Percentiles rank a stretch among this genome's conserved stretches.
These are phyloP conservation scores for Podila minutissima DNA, from an alignment of 192 early-diverging fungal genomes.

Conservation along the genomic window DNA sequence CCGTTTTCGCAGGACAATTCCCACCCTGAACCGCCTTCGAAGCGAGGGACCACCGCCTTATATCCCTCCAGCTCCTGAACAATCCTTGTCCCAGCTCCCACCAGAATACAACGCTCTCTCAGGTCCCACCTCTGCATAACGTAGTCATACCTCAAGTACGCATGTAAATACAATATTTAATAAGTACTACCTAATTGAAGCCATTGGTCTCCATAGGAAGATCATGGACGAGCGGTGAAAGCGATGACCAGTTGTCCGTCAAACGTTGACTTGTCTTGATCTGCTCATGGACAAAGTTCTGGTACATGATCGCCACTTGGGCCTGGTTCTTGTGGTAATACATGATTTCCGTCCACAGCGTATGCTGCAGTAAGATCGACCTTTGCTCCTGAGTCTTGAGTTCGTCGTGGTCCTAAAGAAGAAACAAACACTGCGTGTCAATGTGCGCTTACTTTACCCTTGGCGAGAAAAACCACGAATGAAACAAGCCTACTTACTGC, in stretches of 20 bases:
- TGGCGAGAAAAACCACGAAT: not conserved
- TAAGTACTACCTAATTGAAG: conserved; percentile 9
- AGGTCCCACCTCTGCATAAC: no score
- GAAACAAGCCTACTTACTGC: conserved; percentile 10
- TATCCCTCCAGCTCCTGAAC: no score
- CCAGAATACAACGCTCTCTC: no score
- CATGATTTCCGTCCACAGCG: conserved; percentile 63
- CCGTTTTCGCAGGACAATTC: no score
- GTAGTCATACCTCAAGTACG: no score
- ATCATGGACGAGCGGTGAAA: conserved; percentile 57
- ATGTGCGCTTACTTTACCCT: not conserved
- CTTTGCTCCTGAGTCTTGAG: conserved; percentile 55
- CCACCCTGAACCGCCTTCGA: no score
- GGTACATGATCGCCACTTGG: conserved; percentile 62
- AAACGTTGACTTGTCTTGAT: conserved; percentile 57
- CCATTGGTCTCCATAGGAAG: conserved; percentile 57
- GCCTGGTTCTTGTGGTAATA: conserved; percentile 70
- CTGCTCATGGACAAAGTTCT: conserved; percentile 66
- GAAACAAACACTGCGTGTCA: not conserved
- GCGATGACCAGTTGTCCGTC: conserved; percentile 55
- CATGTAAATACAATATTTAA: not conserved
- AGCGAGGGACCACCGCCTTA: no score
- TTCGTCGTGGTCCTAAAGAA: conserved; percentile 59
- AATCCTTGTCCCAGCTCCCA: no score
- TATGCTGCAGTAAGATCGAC: conserved; percentile 57